Percentiles rank a stretch among this genome's conserved stretches.
Conservation (phyloP, 2,329 filamentous ascomycete species). For the Diaporthe citri region DNA sequence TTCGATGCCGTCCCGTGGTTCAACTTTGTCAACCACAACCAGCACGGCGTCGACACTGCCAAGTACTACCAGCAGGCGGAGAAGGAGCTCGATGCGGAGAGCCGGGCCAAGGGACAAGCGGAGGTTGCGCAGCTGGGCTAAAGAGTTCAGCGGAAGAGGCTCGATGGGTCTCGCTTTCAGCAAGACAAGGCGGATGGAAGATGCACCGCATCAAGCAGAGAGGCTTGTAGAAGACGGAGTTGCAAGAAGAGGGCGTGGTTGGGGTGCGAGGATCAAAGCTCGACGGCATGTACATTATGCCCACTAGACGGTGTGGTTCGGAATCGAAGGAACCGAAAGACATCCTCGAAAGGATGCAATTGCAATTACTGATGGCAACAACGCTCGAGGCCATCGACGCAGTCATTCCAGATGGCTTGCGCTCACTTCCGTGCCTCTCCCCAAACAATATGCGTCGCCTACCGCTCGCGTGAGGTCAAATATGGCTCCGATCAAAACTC, state of each 20-base stretch:
- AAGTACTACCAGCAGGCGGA: conserved; percentile 99
- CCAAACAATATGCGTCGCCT: neutral
- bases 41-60: conserved; percentile 97
- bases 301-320: neutral
- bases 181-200: neutral
- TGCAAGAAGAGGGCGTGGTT: neutral
- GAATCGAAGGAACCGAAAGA: neutral
- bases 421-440: neutral
- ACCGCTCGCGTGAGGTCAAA: conserved; percentile 7
- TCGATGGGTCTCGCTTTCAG: neutral
- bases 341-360: neutral
- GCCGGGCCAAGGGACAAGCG: conserved; percentile 29
- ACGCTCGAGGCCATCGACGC: too few relatives aligned
- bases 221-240: neutral
- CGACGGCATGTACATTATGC: neutral
- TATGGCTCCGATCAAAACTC: neutral
- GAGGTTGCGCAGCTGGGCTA: conserved; percentile 37
- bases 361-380: neutral
- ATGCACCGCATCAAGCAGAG: too few relatives aligned
- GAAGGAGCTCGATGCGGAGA: conserved; percentile 88
- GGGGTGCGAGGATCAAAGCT: neutral
- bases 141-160: neutral
- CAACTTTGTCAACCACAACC: conserved; percentile 96
- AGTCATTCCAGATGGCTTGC: too few relatives aligned
- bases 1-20: conserved; percentile 92